These are phyloP conservation scores for Cercospora janseana DNA, from an alignment of 2,329 filamentous ascomycete species.

Conservation along the genomic window DNA sequence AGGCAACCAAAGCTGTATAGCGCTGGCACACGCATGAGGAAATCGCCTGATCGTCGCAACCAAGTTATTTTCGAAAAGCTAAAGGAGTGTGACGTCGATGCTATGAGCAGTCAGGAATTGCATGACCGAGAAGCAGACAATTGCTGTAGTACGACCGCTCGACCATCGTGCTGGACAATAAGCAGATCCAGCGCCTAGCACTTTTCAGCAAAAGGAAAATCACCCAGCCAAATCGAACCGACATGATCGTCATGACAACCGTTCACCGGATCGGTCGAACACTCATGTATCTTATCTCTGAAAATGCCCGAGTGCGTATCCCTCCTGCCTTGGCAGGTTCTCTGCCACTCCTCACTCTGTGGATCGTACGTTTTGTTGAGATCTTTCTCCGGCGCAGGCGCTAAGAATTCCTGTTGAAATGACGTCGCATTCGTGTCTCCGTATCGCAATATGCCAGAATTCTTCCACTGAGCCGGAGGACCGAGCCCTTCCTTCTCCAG, in stretches of 20 bases:
- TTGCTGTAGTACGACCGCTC: too few relatives aligned
- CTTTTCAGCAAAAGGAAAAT: conserved; percentile 4
- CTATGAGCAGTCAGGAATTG: too few relatives aligned
- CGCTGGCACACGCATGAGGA: too few relatives aligned
- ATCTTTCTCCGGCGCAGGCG: not conserved
- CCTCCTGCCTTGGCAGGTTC: conserved; percentile 7
- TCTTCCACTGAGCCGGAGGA: not conserved
- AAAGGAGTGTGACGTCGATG: too few relatives aligned
- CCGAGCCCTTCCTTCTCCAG: not conserved
- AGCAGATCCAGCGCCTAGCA: too few relatives aligned
- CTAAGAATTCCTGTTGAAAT: not conserved
- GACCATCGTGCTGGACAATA: too few relatives aligned
- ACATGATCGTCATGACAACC: not conserved
- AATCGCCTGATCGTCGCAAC: too few relatives aligned
- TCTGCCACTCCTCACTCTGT: conserved; percentile 8
- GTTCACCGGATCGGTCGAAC: not conserved
- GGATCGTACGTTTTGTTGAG: conserved; percentile 6
- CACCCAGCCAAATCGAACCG: not conserved
- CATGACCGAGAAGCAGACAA: too few relatives aligned
- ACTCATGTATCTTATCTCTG: not conserved
- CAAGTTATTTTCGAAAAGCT: too few relatives aligned
- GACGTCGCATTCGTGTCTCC: not conserved
- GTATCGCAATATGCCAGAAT: conserved; percentile 1
- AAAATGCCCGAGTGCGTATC: conserved; percentile 1
- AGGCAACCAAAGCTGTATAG: too few relatives aligned